Conservation (phyloP, 192 early-diverging fungal genomes). For the Coemansia sp. region DNA sequence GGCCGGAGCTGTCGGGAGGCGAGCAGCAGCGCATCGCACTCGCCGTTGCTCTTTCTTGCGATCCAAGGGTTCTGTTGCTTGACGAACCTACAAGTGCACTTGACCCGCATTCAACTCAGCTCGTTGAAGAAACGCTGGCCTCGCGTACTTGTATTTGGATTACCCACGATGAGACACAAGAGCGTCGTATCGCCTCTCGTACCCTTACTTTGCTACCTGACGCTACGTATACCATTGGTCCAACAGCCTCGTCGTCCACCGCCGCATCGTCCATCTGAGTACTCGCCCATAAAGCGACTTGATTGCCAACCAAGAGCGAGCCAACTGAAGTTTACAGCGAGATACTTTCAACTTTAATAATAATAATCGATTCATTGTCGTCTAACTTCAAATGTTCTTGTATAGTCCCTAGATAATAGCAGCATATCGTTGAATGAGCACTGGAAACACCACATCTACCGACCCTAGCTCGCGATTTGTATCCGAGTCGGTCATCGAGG, state of each 20-base stretch:
- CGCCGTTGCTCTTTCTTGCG: slow-evolving; percentile 76
- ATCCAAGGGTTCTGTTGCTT: slow-evolving; percentile 74
- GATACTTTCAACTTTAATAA: neutral
- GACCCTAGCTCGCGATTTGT: slow-evolving; percentile 43
- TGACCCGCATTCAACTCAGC: slow-evolving; percentile 65
- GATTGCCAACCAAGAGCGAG: neutral
- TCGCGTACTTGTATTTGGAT: slow-evolving; percentile 74
- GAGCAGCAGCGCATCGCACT: slow-evolving; percentile 81
- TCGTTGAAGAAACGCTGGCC: slow-evolving; percentile 73
- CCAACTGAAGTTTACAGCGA: neutral
- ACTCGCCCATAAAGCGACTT: slow-evolving; percentile 1
- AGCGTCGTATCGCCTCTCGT: slow-evolving; percentile 56
- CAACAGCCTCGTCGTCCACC: slow-evolving; percentile 1
- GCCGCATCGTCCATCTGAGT: slow-evolving; percentile 7
- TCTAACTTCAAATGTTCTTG: no score
- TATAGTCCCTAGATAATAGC: neutral
- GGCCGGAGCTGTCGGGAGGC: slow-evolving; percentile 80
- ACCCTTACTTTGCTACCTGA: slow-evolving; percentile 35
- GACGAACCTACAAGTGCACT: slow-evolving; percentile 90
- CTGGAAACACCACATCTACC: neutral
- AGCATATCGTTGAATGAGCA: neutral
- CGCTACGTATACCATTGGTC: slow-evolving; percentile 18
- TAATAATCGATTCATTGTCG: neutral
- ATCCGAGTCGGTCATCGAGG: slow-evolving; percentile 31
- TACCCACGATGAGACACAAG: slow-evolving; percentile 74